A percentile compares a stretch with the other conserved stretches of the same genome.
These are phyloP conservation scores for Davidsoniella neocaledoniae DNA, from an alignment of 2,329 filamentous ascomycete species.

Conservation along the genomic window DNA sequence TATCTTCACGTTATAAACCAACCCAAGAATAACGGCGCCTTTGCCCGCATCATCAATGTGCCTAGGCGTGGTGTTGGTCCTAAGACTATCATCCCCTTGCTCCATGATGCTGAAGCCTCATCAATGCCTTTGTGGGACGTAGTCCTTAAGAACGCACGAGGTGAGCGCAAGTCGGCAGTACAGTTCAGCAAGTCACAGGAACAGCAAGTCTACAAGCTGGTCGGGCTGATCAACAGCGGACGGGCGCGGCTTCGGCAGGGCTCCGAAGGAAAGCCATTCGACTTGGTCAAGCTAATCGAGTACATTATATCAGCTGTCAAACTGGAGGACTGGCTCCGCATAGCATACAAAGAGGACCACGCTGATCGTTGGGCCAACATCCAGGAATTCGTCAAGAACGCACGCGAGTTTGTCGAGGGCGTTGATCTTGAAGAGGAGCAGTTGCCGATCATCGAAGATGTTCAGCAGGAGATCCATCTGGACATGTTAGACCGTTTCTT, in stretches of 20 bases:
- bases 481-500: slow-evolving; percentile 58
- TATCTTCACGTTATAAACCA: slow-evolving; percentile 77
- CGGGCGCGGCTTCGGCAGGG: slow-evolving; percentile 19
- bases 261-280: slow-evolving; percentile 17
- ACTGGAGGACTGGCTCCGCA: slow-evolving; percentile 58
- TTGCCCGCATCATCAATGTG: slow-evolving; percentile 70
- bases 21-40: slow-evolving; percentile 71
- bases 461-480: slow-evolving; percentile 49
- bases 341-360: slow-evolving; percentile 54
- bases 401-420: slow-evolving; percentile 47
- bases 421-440: slow-evolving; percentile 32
- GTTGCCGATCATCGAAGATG: slow-evolving; percentile 51
- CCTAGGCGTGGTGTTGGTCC: slow-evolving; percentile 72
- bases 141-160: slow-evolving; percentile 39
- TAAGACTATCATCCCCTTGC: slow-evolving; percentile 52
- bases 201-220: slow-evolving; percentile 26
- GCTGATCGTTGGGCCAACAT: slow-evolving; percentile 78
- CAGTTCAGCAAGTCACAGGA: slow-evolving; percentile 32
- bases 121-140: slow-evolving; percentile 60
- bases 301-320: slow-evolving; percentile 45
- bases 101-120: slow-evolving; percentile 58
- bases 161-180: slow-evolving; percentile 28
- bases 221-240: slow-evolving; percentile 25
- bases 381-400: slow-evolving; percentile 69
- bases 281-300: slow-evolving; percentile 33